These are phyloP conservation scores for Starmerella lactis-condensi DNA, from an alignment of 805 yeast genomes.

Conservation along the genomic window DNA sequence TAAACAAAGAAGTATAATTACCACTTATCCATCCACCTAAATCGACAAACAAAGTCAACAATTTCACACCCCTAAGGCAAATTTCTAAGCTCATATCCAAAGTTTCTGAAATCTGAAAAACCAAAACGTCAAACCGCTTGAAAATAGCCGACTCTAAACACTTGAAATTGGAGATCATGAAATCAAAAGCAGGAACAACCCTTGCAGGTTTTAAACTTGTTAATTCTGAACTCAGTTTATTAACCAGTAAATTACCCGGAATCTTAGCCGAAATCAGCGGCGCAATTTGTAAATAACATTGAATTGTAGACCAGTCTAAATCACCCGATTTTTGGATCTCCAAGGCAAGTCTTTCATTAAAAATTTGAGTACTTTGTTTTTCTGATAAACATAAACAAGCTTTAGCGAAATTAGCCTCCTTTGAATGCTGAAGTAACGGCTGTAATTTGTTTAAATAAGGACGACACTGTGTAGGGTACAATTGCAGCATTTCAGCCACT, in stretches of 20 bases:
- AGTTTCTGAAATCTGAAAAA: conserved; percentile 11
- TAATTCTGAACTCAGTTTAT: conserved; percentile 1
- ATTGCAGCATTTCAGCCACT: conserved; percentile 6
- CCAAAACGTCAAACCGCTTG: conserved; percentile 12
- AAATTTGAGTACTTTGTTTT: conserved; percentile 10
- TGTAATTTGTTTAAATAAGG: conserved; percentile 11
- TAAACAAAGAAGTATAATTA: conserved; percentile 6
- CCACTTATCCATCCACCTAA: conserved; percentile 10
- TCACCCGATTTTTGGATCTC: conserved; percentile 1
- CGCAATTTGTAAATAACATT: conserved; percentile 5
- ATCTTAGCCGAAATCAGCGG: conserved; percentile 6
- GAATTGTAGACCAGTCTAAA: conserved; percentile 1
- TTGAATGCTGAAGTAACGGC: conserved; percentile 1
- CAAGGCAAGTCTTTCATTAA: conserved; percentile 4
- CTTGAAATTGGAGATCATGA: conserved; percentile 7
- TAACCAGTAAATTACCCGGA: conserved; percentile 7
- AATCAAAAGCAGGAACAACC: conserved; percentile 4
- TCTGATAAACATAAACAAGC: conserved; percentile 12
- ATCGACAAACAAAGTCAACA: conserved; percentile 4
- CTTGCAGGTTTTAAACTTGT: conserved; percentile 5
- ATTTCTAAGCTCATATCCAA: conserved; percentile 7
- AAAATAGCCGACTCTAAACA: conserved; percentile 7
- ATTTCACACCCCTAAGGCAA: conserved; percentile 4
- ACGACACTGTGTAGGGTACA: conserved; percentile 16
- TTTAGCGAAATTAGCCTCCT: conserved; percentile 5